phyloP scores from a whole-genome alignment of 441 rosid species.

The Aleurites moluccanus region DNA sequence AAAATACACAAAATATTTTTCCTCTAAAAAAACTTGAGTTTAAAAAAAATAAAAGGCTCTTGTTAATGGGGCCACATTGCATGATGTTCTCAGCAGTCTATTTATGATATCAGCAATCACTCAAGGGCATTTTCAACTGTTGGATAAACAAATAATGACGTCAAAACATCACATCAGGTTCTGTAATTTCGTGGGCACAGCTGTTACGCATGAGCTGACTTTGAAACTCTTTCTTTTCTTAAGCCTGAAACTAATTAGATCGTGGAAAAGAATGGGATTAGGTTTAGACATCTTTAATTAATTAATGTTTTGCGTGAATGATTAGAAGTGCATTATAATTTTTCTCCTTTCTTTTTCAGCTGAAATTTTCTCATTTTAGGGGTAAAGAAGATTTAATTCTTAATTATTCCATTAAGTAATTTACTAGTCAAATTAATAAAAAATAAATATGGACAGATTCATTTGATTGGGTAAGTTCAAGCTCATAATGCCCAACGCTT shows the following conservation, averaged over 20 bases:
- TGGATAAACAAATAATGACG: conserved; percentile 9
- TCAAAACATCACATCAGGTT: background rate
- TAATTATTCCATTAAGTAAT: too few species aligned
- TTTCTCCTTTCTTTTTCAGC: too few species aligned
- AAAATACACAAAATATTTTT: too few species aligned
- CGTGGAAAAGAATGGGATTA: too few species aligned
- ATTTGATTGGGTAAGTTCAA: too few species aligned
- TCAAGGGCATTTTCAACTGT: background rate
- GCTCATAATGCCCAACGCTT: too few species aligned
- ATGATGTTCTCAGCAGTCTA: background rate
- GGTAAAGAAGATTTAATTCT: background rate
- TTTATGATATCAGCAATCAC: background rate
- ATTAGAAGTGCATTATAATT: too few species aligned
- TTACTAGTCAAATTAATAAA: too few species aligned
- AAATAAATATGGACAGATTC: background rate
- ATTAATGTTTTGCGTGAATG: too few species aligned
- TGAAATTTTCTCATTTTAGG: background rate
- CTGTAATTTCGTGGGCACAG: background rate
- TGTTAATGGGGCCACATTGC: background rate
- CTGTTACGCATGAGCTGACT: conserved; percentile 13
- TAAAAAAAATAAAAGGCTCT: too few species aligned
- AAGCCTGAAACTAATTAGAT: background rate
- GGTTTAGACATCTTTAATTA: too few species aligned
- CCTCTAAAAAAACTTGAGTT: too few species aligned
- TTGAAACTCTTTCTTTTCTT: background rate